These are phyloP conservation scores for Rosa persica DNA, from an alignment of 306 rosid species.

Conservation along the genomic window DNA sequence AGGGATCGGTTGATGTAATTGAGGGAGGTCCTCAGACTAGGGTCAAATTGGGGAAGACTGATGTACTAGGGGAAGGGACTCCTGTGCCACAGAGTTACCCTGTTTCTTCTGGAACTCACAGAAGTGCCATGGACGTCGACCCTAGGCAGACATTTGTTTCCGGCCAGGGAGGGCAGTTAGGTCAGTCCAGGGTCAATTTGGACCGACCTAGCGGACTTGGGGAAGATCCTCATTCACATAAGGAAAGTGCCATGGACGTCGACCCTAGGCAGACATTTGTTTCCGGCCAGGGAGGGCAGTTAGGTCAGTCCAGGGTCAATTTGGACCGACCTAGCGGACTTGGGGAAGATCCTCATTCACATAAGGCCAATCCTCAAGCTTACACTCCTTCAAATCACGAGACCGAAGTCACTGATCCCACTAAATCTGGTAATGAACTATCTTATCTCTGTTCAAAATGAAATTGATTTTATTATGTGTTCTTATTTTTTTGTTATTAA, in stretches of 20 bases:
- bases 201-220: conserved; percentile 39
- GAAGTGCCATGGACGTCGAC: conserved; percentile 17
- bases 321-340: conserved; percentile 44
- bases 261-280: conserved; percentile 31
- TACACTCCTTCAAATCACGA: conserved; percentile 35
- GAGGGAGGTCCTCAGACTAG: conserved; percentile 23
- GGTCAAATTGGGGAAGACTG: conserved; percentile 12
- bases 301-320: conserved; percentile 30
- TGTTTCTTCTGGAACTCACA: conserved; percentile 18
- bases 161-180: neutral
- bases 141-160: conserved; percentile 26
- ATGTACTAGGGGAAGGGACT: conserved; percentile 17
- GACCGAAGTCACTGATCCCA: conserved; percentile 52
- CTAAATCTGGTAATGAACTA: conserved; percentile 37
- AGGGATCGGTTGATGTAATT: neutral
- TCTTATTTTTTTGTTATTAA: neutral
- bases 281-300: conserved; percentile 5
- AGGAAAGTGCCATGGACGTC: conserved; percentile 10
- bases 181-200: conserved; percentile 40
- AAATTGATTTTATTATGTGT: neutral
- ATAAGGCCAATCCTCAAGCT: conserved; percentile 19
- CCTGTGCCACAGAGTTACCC: conserved; percentile 32
- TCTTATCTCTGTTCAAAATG: neutral
- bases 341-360: conserved; percentile 52
- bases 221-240: conserved; percentile 52